Evolutionary conservation across 73 alveolate species (phyloP).

Genomic region (Vitrella brassicaformis): DNA sequence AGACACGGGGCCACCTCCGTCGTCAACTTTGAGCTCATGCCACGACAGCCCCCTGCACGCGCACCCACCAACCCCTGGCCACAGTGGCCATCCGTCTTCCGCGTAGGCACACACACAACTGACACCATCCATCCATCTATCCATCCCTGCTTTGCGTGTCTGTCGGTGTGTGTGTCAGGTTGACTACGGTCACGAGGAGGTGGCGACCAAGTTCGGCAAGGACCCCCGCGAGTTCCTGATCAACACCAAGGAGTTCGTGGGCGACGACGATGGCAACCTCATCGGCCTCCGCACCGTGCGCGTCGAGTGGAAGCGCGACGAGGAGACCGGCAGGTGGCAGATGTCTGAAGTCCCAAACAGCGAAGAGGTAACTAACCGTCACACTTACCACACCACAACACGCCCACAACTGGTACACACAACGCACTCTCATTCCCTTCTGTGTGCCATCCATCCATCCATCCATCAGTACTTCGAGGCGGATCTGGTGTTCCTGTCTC

Average conservation of each 20-base stretch:
- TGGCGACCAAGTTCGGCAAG: not conserved
- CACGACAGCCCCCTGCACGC: conserved; percentile 15
- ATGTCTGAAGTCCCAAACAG: conserved; percentile 18
- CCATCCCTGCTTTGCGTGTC: not conserved
- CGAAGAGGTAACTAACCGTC: conserved; percentile 16
- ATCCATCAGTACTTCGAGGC: no score
- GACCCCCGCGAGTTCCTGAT: not conserved
- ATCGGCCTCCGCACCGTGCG: conserved; percentile 19
- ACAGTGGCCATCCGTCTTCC: conserved; percentile 35
- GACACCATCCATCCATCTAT: not conserved
- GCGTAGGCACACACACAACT: not conserved
- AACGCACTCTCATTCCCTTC: no score
- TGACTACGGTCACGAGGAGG: conserved; percentile 33
- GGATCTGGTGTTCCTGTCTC: conserved; percentile 19
- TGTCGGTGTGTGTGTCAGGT: no score
- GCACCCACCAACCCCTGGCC: conserved; percentile 39
- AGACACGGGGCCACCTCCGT: conserved; percentile 27
- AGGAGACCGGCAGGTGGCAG: conserved; percentile 10
- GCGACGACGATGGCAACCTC: conserved; percentile 20
- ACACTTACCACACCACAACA: no score
- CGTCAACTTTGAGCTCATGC: conserved; percentile 20
- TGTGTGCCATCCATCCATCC: no score
- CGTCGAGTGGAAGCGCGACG: conserved; percentile 10
- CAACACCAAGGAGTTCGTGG: conserved; percentile 14
- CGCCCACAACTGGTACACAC: no score